phyloP scores from a whole-genome alignment of 805 yeast genomes.

The Candida argentea region DNA sequence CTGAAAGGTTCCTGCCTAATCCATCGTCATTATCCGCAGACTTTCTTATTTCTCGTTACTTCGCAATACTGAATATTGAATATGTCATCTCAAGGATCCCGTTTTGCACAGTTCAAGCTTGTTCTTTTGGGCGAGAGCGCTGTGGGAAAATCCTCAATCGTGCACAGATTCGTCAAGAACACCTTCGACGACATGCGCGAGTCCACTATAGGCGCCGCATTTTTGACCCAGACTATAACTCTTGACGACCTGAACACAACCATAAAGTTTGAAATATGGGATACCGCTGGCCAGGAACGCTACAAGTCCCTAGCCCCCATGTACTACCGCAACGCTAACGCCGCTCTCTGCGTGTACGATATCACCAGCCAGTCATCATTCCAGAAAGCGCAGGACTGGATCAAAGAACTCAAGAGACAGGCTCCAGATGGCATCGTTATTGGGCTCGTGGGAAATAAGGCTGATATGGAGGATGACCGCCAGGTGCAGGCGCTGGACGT shows the following conservation, averaged over 20 bases:
- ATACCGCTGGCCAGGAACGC: conserved; percentile 79
- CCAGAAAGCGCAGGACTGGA: conserved; percentile 66
- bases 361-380: conserved; percentile 61
- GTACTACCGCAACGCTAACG: conserved; percentile 75
- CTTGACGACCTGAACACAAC: conserved; percentile 41
- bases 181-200: conserved; percentile 65
- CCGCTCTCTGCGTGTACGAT: conserved; percentile 72
- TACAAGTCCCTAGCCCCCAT: conserved; percentile 71
- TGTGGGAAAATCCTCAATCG: conserved; percentile 68
- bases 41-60: too few species aligned
- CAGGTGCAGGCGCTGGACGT: conserved; percentile 35
- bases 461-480: conserved; percentile 44
- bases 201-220: conserved; percentile 82
- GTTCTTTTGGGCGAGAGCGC: conserved; percentile 77
- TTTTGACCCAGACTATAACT: conserved; percentile 57
- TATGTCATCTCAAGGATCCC: conserved; percentile 6
- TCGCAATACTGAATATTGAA: too few species aligned
- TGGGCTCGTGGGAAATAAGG: conserved; percentile 74
- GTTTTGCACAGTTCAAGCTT: conserved; percentile 49
- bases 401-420: conserved; percentile 71
- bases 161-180: conserved; percentile 62
- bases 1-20: background rate
- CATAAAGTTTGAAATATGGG: conserved; percentile 76
- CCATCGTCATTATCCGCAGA: too few species aligned
- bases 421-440: conserved; percentile 68